Percentiles rank a stretch among this genome's conserved stretches.
Evolutionary conservation across 352 stramenopile species (phyloP).

Genomic region (Phytophthora crassamura): DNA sequence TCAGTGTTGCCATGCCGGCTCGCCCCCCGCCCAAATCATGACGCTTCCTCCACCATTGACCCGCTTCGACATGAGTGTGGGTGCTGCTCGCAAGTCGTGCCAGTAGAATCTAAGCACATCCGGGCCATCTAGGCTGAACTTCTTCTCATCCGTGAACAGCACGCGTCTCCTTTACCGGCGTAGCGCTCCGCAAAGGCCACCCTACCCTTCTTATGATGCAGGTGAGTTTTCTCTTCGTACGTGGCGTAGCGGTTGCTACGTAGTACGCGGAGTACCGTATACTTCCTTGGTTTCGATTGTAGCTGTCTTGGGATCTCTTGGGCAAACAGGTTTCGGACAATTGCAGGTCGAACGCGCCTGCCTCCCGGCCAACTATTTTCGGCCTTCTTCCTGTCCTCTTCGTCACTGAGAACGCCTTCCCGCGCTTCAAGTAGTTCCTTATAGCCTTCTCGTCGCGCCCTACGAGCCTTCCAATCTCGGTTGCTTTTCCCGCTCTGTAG

Average conservation of each 20-base stretch:
- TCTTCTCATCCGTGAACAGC: constrained; percentile 16
- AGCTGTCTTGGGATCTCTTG: background rate
- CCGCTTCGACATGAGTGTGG: constrained; percentile 7
- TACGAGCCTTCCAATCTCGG: no score
- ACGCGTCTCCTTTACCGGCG: constrained; percentile 1
- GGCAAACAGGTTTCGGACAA: background rate
- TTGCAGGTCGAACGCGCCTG: background rate
- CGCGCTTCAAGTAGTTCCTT: no score
- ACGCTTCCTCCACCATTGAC: constrained; percentile 11
- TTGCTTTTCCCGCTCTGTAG: no score
- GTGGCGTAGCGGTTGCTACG: constrained; percentile 5
- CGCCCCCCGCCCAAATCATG: no score
- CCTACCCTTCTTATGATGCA: constrained; percentile 10
- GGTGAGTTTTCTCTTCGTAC: constrained; percentile 18
- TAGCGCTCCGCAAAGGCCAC: background rate
- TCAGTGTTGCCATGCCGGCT: background rate
- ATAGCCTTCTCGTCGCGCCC: no score
- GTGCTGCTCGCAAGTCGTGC: background rate
- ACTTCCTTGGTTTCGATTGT: background rate
- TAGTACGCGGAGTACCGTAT: constrained; percentile 10
- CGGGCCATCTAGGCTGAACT: constrained; percentile 14
- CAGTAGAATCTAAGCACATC: constrained; percentile 12
- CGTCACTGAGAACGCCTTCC: no score
- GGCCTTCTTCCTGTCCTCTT: no score
- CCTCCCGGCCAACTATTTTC: background rate